Evolutionary conservation across 306 rosid species (phyloP), one percentile per base, ranked within the genome.

Genomic region (Cicer pinnatifidum): DNA sequence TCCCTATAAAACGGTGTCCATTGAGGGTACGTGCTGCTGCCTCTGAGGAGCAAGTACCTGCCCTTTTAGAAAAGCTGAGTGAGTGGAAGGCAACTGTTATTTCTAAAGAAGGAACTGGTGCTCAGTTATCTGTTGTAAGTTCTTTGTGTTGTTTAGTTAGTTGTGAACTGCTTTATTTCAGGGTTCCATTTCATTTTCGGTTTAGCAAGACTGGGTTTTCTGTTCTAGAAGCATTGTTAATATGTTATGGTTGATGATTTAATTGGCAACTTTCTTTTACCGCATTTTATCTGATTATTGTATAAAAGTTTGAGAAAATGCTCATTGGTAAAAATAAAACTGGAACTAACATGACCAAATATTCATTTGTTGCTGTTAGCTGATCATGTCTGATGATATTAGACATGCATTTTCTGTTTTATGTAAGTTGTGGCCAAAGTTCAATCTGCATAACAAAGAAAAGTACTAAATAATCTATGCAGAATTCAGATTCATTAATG

Each of bases 1-100:
- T 85, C 58, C 98, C 98, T 3, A 91, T 94, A 38, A 94, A 88
- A 71, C 86, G 98, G n/a, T 91, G 96, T 12, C 98, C 98, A 0
- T 84, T 94, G 89, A 87, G 88, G 71, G 67, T 91, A 73, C 88
- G 91, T 6, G 85, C 84, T 48, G 73, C 83, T 6, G 84, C 87
- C 47, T 86, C 90, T 20, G 91, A 86, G 73, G 84, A 85, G 50
- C 80, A 85, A 50, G 47, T 69, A 1, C 75, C 86, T 4, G 59
- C 88, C 41, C 96, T 94, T 50, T 44, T 84, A 50, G 96, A 89
- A 51, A 88, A 91, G 85, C 80, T 94, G 70, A 87, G 78, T 35
- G 85, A 20, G 13, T 91, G 97, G 97, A 88, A 82, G 73, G 90
- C 96, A 35, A 86, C 67, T 44, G 53, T 84, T 35, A 43, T 87